These are phyloP conservation scores for Pseudogymnoascus pannorum DNA, from an alignment of 2,329 filamentous ascomycete species.

Conservation along the genomic window DNA sequence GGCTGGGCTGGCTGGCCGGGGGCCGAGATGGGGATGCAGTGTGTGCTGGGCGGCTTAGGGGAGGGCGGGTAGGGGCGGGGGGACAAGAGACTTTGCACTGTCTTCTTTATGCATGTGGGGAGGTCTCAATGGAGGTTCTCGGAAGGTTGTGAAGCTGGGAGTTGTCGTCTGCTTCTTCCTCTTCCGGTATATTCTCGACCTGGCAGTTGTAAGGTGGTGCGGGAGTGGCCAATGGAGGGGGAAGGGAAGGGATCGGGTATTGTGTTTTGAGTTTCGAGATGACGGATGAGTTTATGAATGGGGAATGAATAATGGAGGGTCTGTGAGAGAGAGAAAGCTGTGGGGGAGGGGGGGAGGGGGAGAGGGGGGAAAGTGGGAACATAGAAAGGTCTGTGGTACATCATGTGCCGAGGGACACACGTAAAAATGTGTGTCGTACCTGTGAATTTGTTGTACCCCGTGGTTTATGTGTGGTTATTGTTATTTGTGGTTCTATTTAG, in stretches of 20 bases:
- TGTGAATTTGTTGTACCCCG: background rate
- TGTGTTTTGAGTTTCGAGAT: background rate
- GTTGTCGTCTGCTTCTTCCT: background rate
- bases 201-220: background rate
- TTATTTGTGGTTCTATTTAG: too few species aligned
- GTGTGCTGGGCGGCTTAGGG: too few species aligned
- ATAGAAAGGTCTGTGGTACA: too few species aligned
- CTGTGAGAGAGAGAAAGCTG: background rate
- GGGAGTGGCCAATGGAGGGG: background rate
- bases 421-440: background rate
- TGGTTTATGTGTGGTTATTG: too few species aligned
- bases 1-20: background rate
- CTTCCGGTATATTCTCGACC: background rate
- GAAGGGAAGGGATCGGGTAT: background rate
- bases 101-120: background rate
- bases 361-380: too few species aligned
- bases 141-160: background rate
- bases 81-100: too few species aligned
- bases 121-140: background rate
- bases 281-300: background rate
- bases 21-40: background rate
- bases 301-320: background rate
- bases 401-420: background rate
- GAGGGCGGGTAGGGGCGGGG: background rate
- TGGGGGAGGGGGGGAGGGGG: background rate